A percentile compares a stretch with the other conserved stretches of the same genome.
Evolutionary conservation across 2,329 filamentous ascomycete genomes (phyloP).

Genomic region (Phialemoniopsis sp.): DNA sequence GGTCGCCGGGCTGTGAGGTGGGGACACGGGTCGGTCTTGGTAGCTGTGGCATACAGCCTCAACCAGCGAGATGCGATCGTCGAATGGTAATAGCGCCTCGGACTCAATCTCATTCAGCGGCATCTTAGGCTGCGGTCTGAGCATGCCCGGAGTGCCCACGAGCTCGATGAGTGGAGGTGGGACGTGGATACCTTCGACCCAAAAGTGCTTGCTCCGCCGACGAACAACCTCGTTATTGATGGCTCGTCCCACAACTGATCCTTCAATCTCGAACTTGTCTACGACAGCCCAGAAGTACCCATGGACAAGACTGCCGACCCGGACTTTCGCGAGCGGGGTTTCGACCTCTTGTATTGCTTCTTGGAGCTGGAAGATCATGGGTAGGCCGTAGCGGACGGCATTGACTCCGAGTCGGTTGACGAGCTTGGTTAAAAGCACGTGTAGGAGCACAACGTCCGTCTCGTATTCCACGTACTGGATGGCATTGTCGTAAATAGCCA

Average conservation of each 20-base stretch:
- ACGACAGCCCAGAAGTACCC: constrained; percentile 83
- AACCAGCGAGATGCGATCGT: constrained; percentile 67
- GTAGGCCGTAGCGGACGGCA: constrained; percentile 70
- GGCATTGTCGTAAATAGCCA: constrained; percentile 84
- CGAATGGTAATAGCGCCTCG: constrained; percentile 69
- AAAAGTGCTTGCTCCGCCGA: constrained; percentile 70
- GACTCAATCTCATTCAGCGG: constrained; percentile 51
- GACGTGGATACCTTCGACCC: constrained; percentile 70
- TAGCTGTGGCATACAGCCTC: constrained; percentile 73
- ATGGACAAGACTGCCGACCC: constrained; percentile 78
- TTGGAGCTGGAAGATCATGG: constrained; percentile 86
- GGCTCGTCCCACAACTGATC: constrained; percentile 61
- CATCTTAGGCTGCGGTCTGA: constrained; percentile 37
- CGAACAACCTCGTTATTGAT: constrained; percentile 74
- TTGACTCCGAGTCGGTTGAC: constrained; percentile 78
- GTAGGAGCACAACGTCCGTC: constrained; percentile 70
- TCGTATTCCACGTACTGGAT: constrained; percentile 70
- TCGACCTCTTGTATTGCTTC: constrained; percentile 72
- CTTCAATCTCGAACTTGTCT: constrained; percentile 73
- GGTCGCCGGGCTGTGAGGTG: constrained; percentile 63
- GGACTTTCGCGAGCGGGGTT: constrained; percentile 66
- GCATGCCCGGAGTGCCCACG: constrained; percentile 50
- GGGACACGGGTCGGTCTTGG: constrained; percentile 54
- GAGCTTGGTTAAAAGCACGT: constrained; percentile 72
- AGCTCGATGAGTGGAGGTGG: constrained; percentile 63